A percentile compares a stretch with the other conserved stretches of the same genome.
Evolutionary conservation across 805 yeast species (phyloP).

Genomic region (Schwanniomyces occidentalis): DNA sequence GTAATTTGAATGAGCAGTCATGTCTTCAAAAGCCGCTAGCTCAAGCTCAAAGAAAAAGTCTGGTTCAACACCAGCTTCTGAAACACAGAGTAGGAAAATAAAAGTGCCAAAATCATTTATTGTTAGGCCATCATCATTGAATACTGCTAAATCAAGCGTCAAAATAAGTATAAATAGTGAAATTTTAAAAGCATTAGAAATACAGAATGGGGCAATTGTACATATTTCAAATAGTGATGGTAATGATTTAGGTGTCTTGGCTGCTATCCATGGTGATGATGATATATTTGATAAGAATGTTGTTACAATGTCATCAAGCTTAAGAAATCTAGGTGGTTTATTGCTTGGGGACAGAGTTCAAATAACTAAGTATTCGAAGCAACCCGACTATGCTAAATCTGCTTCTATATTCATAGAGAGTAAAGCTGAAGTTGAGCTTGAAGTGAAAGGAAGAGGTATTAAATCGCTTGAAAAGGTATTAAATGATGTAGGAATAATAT

Average conservation of each 20-base stretch:
- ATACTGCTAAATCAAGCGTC: slow-evolving; percentile 28
- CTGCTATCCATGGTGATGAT: slow-evolving; percentile 38
- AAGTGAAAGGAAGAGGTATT: slow-evolving; percentile 11
- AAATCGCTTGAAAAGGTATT: slow-evolving; percentile 41
- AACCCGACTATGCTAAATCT: slow-evolving; percentile 43
- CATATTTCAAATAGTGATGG: slow-evolving; percentile 44
- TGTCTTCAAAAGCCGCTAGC: slow-evolving; percentile 26
- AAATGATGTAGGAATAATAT: slow-evolving; percentile 57
- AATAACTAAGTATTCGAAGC: slow-evolving; percentile 45
- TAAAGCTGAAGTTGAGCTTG: slow-evolving; percentile 5
- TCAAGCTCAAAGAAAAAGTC: slow-evolving; percentile 23
- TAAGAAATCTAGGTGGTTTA: slow-evolving; percentile 36
- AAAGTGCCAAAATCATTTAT: slow-evolving; percentile 43
- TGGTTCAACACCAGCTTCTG: slow-evolving; percentile 17
- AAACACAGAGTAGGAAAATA: slow-evolving; percentile 28
- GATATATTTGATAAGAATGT: slow-evolving; percentile 29
- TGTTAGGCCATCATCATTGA: slow-evolving; percentile 33
- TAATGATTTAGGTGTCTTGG: slow-evolving; percentile 46
- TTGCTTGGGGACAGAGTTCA: slow-evolving; percentile 50
- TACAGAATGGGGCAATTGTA: slow-evolving; percentile 47
- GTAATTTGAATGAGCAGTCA: slow-evolving; percentile 1
- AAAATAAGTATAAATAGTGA: slow-evolving; percentile 44
- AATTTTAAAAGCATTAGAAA: slow-evolving; percentile 48
- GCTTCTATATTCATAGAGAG: slow-evolving; percentile 13
- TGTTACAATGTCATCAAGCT: slow-evolving; percentile 22